Evolutionary conservation across 345 rosid species (phyloP), one percentile per base, ranked within the genome.

Genomic region (Lepidium aucheri): DNA sequence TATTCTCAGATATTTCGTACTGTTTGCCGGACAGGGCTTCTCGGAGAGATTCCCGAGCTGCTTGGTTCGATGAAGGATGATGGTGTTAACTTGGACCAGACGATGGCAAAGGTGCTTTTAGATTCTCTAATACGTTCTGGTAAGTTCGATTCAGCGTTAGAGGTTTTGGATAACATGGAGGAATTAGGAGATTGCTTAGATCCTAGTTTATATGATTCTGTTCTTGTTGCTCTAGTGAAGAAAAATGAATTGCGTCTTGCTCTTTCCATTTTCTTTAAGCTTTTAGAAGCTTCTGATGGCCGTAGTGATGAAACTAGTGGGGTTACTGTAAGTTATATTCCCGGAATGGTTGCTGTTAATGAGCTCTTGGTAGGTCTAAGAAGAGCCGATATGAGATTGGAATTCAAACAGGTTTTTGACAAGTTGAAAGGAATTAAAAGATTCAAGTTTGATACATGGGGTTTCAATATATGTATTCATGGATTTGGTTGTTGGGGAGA

Each of bases 401-500:
- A 94, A 60, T 94, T 94, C 70, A 78, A 57, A 36, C 70, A 20
- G 54, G 74, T 85, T 52, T 83, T 76, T 41, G 77, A 77, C 28
- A 81, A 58, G 75, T 49, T 86, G 59, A 86, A 85, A 60, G 74
- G 30, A 5, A 54, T 50, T 53, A 63, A 59, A 42, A 82, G 80
- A 14, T 90, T 85, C 56, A 83, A 76, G 67, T 81, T 88, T 43
- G 89, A 90, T 70, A 75, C 80, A 4, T 79, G 80, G 77, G 84
- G 97, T 59, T 85, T 86, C 53, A 94, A 90, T 67, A 84, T 94
- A 49, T 90, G 96, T 64, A 88, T 94, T 52, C 85, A 86, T 50
- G 94, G 88, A 1, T 85, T 88, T 69, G 99, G 99, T 24, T 80
- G 85, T 46, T 90, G 91, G 95, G 96, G 86, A 36, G 96, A 94